Conservation (phyloP, 805 yeast species). For the Candida adriatica region DNA sequence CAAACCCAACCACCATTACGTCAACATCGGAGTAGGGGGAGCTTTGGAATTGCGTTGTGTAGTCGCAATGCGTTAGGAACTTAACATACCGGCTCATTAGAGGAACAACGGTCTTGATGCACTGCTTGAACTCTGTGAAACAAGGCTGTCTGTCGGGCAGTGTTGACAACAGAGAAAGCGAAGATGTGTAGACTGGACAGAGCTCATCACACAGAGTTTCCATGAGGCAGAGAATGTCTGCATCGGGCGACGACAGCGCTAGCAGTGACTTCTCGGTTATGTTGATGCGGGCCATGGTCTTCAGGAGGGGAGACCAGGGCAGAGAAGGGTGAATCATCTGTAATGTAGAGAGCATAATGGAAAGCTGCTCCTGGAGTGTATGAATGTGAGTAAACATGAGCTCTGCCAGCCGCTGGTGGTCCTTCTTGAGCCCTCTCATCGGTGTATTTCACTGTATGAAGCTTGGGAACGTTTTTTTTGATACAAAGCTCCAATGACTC, state of each 20-base stretch:
- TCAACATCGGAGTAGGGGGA: conserved; percentile 11
- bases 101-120: not conserved
- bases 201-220: conserved; percentile 1
- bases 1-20: conserved; percentile 12
- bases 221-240: conserved; percentile 1
- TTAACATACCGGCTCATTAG: conserved; percentile 1
- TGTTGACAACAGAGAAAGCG: not conserved
- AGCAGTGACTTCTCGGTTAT: conserved; percentile 6
- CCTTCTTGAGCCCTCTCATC: conserved; percentile 13
- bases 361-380: conserved; percentile 7
- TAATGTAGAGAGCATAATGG: not conserved
- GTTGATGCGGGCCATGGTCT: not conserved
- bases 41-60: conserved; percentile 12
- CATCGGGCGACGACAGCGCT: conserved; percentile 6
- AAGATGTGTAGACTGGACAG: conserved; percentile 1
- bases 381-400: conserved; percentile 7
- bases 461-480: not conserved
- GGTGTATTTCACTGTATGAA: not conserved
- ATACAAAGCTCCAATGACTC: too few species aligned
- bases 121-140: not conserved
- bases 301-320: not conserved
- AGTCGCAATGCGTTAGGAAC: conserved; percentile 6
- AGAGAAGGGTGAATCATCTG: conserved; percentile 2
- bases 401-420: conserved; percentile 12
- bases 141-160: not conserved